phyloP scores from a whole-genome alignment of 1,284 basidiomycete genomes.

The Volvariella surrecta region DNA sequence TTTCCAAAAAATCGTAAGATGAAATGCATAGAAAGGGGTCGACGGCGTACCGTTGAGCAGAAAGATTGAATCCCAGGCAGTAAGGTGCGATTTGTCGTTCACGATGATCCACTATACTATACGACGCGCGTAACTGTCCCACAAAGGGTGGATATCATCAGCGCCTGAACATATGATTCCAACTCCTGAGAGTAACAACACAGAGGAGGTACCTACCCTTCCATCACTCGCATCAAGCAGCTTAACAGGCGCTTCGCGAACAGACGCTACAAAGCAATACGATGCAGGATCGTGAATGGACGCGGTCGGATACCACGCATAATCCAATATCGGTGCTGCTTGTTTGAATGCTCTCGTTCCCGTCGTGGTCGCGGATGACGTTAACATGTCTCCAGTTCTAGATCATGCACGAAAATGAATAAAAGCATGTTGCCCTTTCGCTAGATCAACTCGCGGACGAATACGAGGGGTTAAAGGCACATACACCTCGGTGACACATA shows the following conservation, averaged over 20 bases:
- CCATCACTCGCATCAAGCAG: slow-evolving; percentile 74
- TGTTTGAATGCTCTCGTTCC: slow-evolving; percentile 31
- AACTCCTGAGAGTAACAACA: slow-evolving; percentile 1
- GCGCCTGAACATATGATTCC: background rate
- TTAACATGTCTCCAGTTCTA: background rate
- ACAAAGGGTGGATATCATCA: background rate
- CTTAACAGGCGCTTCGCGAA: slow-evolving; percentile 76
- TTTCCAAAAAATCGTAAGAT: slow-evolving; percentile 20
- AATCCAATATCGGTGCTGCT: slow-evolving; percentile 66
- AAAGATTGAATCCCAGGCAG: slow-evolving; percentile 67
- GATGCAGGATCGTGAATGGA: slow-evolving; percentile 45
- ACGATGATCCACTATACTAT: slow-evolving; percentile 84
- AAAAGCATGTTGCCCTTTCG: background rate
- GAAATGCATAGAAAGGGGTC: slow-evolving; percentile 2
- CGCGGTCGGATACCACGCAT: slow-evolving; percentile 77
- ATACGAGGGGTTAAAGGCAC: slow-evolving; percentile 12
- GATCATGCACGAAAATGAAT: background rate
- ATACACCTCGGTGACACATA: background rate
- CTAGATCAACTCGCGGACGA: background rate
- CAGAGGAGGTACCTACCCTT: slow-evolving; percentile 38
- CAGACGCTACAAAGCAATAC: slow-evolving; percentile 76
- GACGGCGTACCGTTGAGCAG: slow-evolving; percentile 51
- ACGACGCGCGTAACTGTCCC: slow-evolving; percentile 81
- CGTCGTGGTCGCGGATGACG: slow-evolving; percentile 1
- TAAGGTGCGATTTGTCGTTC: slow-evolving; percentile 85